Percentiles rank a stretch among this genome's conserved stretches.
Conservation (phyloP, 202 grass and related monocot genomes). For the Schoenoplectus triqueter region DNA sequence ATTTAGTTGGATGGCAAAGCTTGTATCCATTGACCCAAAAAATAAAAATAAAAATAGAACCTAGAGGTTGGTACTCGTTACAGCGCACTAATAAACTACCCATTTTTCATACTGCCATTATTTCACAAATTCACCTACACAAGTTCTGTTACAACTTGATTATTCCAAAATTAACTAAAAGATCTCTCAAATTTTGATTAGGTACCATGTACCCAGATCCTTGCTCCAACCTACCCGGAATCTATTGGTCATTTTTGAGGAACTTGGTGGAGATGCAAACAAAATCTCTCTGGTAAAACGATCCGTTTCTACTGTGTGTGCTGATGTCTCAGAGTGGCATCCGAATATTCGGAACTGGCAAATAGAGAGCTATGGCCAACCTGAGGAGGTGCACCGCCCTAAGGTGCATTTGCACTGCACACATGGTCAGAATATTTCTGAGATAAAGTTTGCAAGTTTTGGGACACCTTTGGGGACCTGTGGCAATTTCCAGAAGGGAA, state of each 20-base stretch:
- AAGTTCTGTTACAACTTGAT: constrained; percentile 11
- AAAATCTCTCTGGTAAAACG: constrained; percentile 84
- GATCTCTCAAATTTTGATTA: constrained; percentile 33
- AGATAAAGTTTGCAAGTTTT: constrained; percentile 97
- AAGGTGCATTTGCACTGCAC: constrained; percentile 84
- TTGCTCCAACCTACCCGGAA: constrained; percentile 80
- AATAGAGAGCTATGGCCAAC: constrained; percentile 63
- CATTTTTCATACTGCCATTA: neutral
- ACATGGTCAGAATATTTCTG: constrained; percentile 79
- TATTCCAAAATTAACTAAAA: constrained; percentile 24
- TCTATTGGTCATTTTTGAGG: constrained; percentile 90
- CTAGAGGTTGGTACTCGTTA: constrained; percentile 7
- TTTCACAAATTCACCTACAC: neutral
- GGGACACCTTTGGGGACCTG: constrained; percentile 90
- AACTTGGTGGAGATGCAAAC: constrained; percentile 78
- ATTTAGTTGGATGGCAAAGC: neutral
- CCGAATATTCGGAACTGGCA: constrained; percentile 87
- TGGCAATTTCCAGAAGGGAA: constrained; percentile 81
- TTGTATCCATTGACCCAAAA: neutral
- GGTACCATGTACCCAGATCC: constrained; percentile 97
- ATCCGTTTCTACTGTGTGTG: constrained; percentile 79
- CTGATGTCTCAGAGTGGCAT: constrained; percentile 88
- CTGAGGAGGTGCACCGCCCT: constrained; percentile 50
- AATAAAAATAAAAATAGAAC: neutral
- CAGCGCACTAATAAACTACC: neutral